phyloP scores from a whole-genome alignment of 495 filamentous ascomycete genomes.

The Penicillium herquei region DNA sequence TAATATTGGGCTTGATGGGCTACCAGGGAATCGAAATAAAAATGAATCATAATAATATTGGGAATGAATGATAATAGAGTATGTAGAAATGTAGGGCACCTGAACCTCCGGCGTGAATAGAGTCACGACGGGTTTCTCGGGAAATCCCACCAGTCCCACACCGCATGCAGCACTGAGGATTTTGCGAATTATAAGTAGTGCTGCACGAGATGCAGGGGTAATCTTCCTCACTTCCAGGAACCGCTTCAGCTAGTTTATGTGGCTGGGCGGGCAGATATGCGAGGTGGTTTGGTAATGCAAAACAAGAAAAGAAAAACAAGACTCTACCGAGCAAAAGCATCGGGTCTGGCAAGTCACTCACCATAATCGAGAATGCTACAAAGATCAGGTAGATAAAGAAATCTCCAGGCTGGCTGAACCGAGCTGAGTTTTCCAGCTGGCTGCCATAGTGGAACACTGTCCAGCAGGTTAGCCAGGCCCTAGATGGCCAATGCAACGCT shows the following conservation, averaged over 20 bases:
- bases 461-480: slow-evolving; percentile 26
- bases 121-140: slow-evolving; percentile 73
- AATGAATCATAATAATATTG: slow-evolving; percentile 18
- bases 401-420: slow-evolving; percentile 63
- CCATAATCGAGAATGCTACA: slow-evolving; percentile 56
- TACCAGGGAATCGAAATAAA: slow-evolving; percentile 20
- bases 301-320: slow-evolving; percentile 15
- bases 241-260: slow-evolving; percentile 73
- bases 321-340: slow-evolving; percentile 8
- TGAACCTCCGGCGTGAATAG: slow-evolving; percentile 69
- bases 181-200: slow-evolving; percentile 71
- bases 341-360: slow-evolving; percentile 45
- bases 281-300: slow-evolving; percentile 54
- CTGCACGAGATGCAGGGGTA: slow-evolving; percentile 73
- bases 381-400: slow-evolving; percentile 68
- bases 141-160: slow-evolving; percentile 88
- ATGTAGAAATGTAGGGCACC: slow-evolving; percentile 79
- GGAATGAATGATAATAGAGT: slow-evolving; percentile 20
- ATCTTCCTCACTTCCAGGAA: slow-evolving; percentile 99
- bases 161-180: slow-evolving; percentile 64
- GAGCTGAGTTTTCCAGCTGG: slow-evolving; percentile 59
- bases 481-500: slow-evolving; percentile 8
- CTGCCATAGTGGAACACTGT: slow-evolving; percentile 68
- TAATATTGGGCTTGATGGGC: slow-evolving; percentile 9
- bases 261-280: slow-evolving; percentile 96